Base-by-base conservation (phyloP, 2,329 filamentous ascomycete species). In the Ampelomyces quisqualis region DNA sequence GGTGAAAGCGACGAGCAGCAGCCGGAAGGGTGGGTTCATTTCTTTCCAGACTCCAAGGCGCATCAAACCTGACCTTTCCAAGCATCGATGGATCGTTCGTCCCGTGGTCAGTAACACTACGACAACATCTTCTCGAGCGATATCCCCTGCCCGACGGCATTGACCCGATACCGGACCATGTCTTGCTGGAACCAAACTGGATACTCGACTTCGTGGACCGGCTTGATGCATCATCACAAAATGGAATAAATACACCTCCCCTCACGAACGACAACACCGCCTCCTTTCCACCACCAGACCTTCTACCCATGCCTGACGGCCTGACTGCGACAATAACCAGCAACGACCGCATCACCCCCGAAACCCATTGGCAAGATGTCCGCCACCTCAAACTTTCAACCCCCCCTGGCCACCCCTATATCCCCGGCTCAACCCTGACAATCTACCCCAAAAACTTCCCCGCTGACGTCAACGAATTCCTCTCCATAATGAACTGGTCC, bases 1-100 rank as follows among this genome's bases (percentile, higher is more conserved):
- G 93, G 88, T 9, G 93, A 98, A 69, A 90, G 85, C 15, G 93
- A 98, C 62, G 90, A 96, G 57, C 88, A 94, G 64, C 90, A 96
- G 73, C 82, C 88, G 18, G 90, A 97, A 70, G 90, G 91, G 84
- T 93, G 72, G 54, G 79, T 72, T n/a, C 5, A 33, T 14, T 18
- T 23, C 11, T 18, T 35, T 22, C 19, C 8, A 31, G 13, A 9
- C 31, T 34, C 7, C 19, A 19, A 26, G 13, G 7, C 23, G 7
- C 15, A 27, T 34, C 29, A 18, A 29, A 21, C 13, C 43, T 46
- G 11, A 42, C 28, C 28, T 27, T 30, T 13, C 8, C 17, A 33
- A 91, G 90, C 1, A 81, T 90, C 23, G 90, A 95, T 62, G 88
- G 87, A 23, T 82, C 82, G 20, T 93, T 91, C 54, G 71, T 91